A percentile compares a stretch with the other conserved stretches of the same genome.
phyloP scores from a whole-genome alignment of 2,329 filamentous ascomycete genomes.

The Aspergillus carbonarius region DNA sequence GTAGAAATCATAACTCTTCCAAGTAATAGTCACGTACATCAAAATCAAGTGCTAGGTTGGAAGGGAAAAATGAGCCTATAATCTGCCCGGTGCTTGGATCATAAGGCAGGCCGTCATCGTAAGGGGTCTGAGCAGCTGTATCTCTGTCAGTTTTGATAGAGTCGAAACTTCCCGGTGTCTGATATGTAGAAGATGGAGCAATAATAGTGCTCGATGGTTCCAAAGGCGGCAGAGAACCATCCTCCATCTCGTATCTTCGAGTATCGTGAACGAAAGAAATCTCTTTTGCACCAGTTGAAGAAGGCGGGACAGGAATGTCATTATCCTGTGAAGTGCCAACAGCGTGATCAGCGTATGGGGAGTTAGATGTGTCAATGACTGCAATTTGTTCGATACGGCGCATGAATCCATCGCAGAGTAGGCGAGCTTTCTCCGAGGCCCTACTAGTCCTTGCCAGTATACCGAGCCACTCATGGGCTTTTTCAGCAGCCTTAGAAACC shows the following conservation, averaged over 20 bases:
- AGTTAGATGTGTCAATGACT: constrained; percentile 29
- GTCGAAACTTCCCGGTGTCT: constrained; percentile 26
- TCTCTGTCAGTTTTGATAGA: constrained; percentile 28
- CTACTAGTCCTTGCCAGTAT: constrained; percentile 31
- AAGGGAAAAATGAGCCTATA: constrained; percentile 37
- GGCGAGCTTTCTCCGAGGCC: constrained; percentile 34
- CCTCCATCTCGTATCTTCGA: not conserved
- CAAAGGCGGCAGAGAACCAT: not conserved
- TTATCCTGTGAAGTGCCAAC: not conserved
- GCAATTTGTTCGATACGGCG: constrained; percentile 34
- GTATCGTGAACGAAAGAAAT: not conserved
- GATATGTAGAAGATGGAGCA: not conserved
- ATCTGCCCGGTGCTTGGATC: constrained; percentile 38
- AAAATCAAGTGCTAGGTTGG: constrained; percentile 28
- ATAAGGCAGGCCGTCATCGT: constrained; percentile 33
- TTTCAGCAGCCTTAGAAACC: constrained; percentile 36
- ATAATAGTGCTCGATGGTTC: not conserved
- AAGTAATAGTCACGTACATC: constrained; percentile 23
- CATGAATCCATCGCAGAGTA: constrained; percentile 38
- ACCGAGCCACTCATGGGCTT: constrained; percentile 36
- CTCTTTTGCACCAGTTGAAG: not conserved
- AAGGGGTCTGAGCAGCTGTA: constrained; percentile 16
- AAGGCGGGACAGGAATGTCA: no score
- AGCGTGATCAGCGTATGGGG: not conserved
- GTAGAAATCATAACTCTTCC: not conserved